Conservation (phyloP, 2,329 filamentous ascomycete species). For the Sporothrix euskadiensis region DNA sequence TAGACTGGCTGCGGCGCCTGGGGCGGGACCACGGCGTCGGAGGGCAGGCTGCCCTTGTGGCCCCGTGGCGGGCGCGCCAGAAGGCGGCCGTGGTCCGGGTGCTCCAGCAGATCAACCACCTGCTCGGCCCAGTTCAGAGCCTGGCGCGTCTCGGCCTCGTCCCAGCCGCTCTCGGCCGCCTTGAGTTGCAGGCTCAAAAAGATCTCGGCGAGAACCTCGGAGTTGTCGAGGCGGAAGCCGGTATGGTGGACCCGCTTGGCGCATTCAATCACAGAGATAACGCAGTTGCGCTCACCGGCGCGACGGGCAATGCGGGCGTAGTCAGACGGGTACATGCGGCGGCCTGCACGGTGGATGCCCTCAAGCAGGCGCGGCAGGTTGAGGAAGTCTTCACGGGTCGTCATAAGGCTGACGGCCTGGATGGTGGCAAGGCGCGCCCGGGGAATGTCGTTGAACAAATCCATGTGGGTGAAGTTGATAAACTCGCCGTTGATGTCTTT, state of each 20-base stretch:
- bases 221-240: constrained; percentile 46
- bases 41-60: neutral
- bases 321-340: constrained; percentile 40
- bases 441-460: constrained; percentile 48
- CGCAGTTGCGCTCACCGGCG: constrained; percentile 45
- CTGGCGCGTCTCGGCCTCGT: constrained; percentile 41
- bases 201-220: constrained; percentile 46
- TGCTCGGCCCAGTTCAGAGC: constrained; percentile 50
- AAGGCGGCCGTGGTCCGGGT: constrained; percentile 42
- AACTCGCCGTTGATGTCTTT: constrained; percentile 61
- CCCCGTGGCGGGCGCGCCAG: constrained; percentile 12
- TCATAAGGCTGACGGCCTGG: constrained; percentile 49
- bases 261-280: constrained; percentile 53
- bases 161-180: constrained; percentile 44
- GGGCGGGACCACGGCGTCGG: constrained; percentile 22
- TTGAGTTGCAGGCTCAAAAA: constrained; percentile 46
- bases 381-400: constrained; percentile 51
- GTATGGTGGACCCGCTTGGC: constrained; percentile 51
- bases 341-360: constrained; percentile 48
- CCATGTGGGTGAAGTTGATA: constrained; percentile 52
- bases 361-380: constrained; percentile 56
- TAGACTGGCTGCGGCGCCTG: constrained; percentile 30
- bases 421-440: constrained; percentile 44
- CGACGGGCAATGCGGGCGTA: constrained; percentile 46
- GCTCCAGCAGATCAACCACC: constrained; percentile 53